These are phyloP conservation scores for Calocybe indica DNA, from an alignment of 768 basidiomycete species.

Conservation along the genomic window DNA sequence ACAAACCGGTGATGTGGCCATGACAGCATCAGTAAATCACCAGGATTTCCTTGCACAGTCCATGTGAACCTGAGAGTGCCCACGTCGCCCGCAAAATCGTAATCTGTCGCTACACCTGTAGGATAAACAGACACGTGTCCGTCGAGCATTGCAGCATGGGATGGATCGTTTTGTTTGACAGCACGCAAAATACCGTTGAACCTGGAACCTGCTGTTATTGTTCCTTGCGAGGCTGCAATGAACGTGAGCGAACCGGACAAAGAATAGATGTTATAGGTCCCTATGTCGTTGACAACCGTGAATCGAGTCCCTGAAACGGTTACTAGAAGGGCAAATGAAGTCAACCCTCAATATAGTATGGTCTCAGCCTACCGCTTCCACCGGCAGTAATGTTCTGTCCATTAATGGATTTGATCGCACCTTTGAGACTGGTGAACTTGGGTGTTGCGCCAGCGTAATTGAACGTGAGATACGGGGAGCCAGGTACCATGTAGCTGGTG, in stretches of 20 bases:
- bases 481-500: conserved; percentile 25
- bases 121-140: conserved; percentile 24
- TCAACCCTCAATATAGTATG: background rate
- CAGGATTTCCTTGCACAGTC: conserved; percentile 20
- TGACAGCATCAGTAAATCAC: conserved; percentile 24
- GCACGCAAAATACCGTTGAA: conserved; percentile 25
- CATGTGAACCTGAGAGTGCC: conserved; percentile 27
- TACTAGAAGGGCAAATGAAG: conserved; percentile 6
- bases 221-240: conserved; percentile 16
- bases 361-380: conserved; percentile 9
- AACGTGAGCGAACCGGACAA: conserved; percentile 21
- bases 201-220: conserved; percentile 13
- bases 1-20: conserved; percentile 28
- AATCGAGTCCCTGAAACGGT: conserved; percentile 21
- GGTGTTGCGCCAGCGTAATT: conserved; percentile 24
- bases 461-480: conserved; percentile 28
- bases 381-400: conserved; percentile 17
- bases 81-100: conserved; percentile 20
- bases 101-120: conserved; percentile 20
- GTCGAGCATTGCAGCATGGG: conserved; percentile 21
- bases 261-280: conserved; percentile 27
- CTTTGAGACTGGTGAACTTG: conserved; percentile 20
- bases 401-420: conserved; percentile 22
- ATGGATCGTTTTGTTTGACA: conserved; percentile 19
- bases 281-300: conserved; percentile 19